Percentiles rank a stretch among this genome's conserved stretches.
These are phyloP conservation scores for Backusella luteola DNA, from an alignment of 192 early-diverging fungal species.

Conservation along the genomic window DNA sequence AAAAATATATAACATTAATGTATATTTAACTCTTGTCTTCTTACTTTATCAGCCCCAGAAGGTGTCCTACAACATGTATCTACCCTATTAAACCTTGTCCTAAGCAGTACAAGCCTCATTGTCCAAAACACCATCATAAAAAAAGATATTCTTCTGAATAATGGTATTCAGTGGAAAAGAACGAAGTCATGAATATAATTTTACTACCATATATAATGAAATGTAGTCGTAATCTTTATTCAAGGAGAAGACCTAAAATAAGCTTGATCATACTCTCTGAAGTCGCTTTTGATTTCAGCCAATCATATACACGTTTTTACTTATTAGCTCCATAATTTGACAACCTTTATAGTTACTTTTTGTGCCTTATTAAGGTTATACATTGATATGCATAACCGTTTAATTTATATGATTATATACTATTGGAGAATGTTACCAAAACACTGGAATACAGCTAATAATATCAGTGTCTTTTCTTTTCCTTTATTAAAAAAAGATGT, in stretches of 20 bases:
- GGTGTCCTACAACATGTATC: background rate
- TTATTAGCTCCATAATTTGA: background rate
- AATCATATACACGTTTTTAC: background rate
- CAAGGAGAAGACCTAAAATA: background rate
- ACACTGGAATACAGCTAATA: too few species aligned
- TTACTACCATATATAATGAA: too few species aligned
- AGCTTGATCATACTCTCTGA: background rate
- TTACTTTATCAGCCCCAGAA: background rate
- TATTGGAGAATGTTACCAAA: too few species aligned
- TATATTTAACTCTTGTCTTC: too few species aligned
- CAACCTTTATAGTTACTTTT: background rate
- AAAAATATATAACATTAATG: background rate
- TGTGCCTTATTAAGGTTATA: too few species aligned
- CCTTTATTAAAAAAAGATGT: too few species aligned
- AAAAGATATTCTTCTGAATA: background rate
- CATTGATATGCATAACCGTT: too few species aligned
- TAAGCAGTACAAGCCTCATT: background rate
- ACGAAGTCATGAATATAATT: too few species aligned
- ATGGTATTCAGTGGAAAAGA: background rate
- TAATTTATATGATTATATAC: too few species aligned
- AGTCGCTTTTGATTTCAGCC: background rate
- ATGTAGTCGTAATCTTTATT: too few species aligned
- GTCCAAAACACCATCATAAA: background rate
- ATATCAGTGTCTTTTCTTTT: too few species aligned
- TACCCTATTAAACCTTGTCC: background rate